Evolutionary conservation across 371 early-diverging fungal genomes (phyloP).

Genomic region (Actinomucor elegans): DNA sequence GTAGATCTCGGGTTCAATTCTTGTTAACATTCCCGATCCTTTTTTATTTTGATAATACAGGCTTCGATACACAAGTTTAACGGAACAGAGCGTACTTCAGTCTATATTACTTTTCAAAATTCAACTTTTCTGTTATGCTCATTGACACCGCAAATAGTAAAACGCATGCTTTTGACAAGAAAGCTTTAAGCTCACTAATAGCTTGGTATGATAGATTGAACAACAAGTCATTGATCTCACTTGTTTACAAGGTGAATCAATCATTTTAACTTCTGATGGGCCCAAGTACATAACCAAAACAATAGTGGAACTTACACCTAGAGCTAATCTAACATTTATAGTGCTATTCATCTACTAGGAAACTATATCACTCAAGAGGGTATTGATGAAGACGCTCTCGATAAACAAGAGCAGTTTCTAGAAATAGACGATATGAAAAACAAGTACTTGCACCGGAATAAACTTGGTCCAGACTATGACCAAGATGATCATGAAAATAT

Average conservation of each 20-base stretch:
- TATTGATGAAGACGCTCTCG: slow-evolving; percentile 18
- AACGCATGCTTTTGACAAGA: background rate
- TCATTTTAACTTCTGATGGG: slow-evolving; percentile 70
- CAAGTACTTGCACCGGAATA: no score
- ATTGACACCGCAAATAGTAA: slow-evolving; percentile 2
- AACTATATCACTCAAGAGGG: slow-evolving; percentile 61
- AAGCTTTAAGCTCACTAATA: background rate
- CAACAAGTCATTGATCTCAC: slow-evolving; percentile 73
- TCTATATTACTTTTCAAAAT: background rate
- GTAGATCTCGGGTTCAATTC: no score
- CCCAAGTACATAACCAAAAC: no score
- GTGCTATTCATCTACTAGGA: slow-evolving; percentile 71
- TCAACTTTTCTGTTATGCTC: background rate
- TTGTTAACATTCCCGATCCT: no score
- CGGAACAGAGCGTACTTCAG: background rate
- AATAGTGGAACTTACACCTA: no score
- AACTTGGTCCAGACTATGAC: no score
- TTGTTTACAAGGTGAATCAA: slow-evolving; percentile 77
- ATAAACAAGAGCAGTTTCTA: no score
- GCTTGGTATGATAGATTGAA: slow-evolving; percentile 37
- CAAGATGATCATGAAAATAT: no score
- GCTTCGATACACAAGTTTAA: background rate
- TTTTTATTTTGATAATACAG: background rate
- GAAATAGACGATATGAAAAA: no score
- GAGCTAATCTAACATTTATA: slow-evolving; percentile 36